A percentile compares a stretch with the other conserved stretches of the same genome.
Evolutionary conservation across 2,329 filamentous ascomycete species (phyloP).

Genomic region (Cladosporium sp.): DNA sequence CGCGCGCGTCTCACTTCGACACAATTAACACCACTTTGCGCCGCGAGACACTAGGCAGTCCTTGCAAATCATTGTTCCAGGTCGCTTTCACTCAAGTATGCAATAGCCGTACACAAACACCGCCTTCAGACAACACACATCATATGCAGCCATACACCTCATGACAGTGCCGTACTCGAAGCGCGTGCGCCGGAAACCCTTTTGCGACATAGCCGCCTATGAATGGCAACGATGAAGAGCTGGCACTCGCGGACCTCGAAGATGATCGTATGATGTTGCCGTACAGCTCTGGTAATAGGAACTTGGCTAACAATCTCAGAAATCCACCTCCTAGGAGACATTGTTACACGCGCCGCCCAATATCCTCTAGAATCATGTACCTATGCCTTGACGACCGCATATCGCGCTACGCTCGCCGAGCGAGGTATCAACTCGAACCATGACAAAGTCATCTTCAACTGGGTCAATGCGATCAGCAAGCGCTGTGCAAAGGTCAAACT

Average conservation of each 20-base stretch:
- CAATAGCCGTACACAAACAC: background rate
- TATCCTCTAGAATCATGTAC: conserved; percentile 60
- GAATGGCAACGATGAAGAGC: conserved; percentile 34
- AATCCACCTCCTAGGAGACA: conserved; percentile 74
- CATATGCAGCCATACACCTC: conserved; percentile 28
- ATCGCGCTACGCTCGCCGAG: conserved; percentile 72
- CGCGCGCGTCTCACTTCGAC: conserved; percentile 15
- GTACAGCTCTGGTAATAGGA: background rate
- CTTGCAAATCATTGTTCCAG: background rate
- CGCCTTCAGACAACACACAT: background rate
- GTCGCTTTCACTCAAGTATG: background rate
- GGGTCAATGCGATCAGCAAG: conserved; percentile 1
- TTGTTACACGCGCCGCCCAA: conserved; percentile 66
- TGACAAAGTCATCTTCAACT: conserved; percentile 58
- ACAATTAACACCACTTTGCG: conserved; percentile 4
- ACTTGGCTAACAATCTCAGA: conserved; percentile 55
- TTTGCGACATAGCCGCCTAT: conserved; percentile 31
- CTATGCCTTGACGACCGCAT: conserved; percentile 70
- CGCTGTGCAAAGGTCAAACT: background rate
- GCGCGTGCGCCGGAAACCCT: conserved; percentile 38
- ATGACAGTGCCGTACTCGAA: conserved; percentile 41
- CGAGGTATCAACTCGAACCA: conserved; percentile 71
- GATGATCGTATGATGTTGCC: conserved; percentile 40
- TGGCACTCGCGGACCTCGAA: conserved; percentile 44
- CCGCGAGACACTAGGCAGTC: background rate